Percentiles rank a stretch among this genome's conserved stretches.
phyloP scores from a whole-genome alignment of 805 yeast species.

The Cyberlindnera veronae region DNA sequence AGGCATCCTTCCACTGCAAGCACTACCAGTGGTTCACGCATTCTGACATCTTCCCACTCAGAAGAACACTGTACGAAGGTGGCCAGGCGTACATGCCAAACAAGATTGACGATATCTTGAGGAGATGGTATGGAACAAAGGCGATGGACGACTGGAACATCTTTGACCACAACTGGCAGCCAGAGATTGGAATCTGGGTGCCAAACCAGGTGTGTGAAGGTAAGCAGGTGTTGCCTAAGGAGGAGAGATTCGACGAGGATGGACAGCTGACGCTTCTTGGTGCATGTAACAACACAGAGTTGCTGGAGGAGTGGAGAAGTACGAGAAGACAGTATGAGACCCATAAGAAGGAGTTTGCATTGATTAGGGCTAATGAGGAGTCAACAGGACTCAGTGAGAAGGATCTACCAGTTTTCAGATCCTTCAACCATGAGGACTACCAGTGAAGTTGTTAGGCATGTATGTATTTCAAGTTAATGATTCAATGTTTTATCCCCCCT shows the following conservation, averaged over 20 bases:
- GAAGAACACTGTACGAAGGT: slow-evolving; percentile 43
- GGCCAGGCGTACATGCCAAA: slow-evolving; percentile 44
- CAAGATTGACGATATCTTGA: slow-evolving; percentile 33
- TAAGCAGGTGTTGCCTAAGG: slow-evolving; percentile 26
- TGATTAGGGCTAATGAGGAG: slow-evolving; percentile 23
- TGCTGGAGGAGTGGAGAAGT: slow-evolving; percentile 38
- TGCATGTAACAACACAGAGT: slow-evolving; percentile 34
- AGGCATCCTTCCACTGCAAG: slow-evolving; percentile 27
- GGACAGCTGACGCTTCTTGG: slow-evolving; percentile 34
- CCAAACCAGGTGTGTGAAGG: slow-evolving; percentile 37
- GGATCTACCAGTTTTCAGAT: slow-evolving; percentile 38
- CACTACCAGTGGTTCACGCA: slow-evolving; percentile 27
- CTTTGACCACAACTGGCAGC: slow-evolving; percentile 33
- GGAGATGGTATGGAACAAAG: slow-evolving; percentile 35
- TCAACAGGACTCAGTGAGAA: slow-evolving; percentile 17
- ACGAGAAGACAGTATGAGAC: slow-evolving; percentile 29
- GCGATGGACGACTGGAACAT: slow-evolving; percentile 22
- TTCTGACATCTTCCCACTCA: slow-evolving; percentile 40
- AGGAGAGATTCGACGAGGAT: slow-evolving; percentile 25
- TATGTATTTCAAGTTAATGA: too few species aligned
- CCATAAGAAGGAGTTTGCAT: slow-evolving; percentile 27
- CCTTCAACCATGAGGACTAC: slow-evolving; percentile 18
- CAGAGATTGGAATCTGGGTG: slow-evolving; percentile 46
- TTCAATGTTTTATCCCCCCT: too few species aligned
- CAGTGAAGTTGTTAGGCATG: too few species aligned